These are phyloP conservation scores for Trichoderma sp. DNA, from an alignment of 2,329 filamentous ascomycete genomes.

Conservation along the genomic window DNA sequence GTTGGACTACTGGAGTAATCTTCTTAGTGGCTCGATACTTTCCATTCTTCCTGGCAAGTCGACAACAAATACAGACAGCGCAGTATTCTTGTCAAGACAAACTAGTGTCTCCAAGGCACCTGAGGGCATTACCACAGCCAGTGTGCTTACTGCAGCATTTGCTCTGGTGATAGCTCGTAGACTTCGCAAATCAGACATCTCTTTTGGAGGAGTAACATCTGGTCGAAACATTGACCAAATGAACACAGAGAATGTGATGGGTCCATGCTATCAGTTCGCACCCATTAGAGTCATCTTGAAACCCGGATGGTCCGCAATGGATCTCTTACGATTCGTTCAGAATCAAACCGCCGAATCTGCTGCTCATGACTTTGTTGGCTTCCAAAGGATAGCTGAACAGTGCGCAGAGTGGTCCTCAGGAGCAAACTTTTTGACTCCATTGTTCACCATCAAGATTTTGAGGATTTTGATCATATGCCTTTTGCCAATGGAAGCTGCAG, in stretches of 20 bases:
- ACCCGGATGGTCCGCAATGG: slow-evolving; percentile 26
- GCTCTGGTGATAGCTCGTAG: slow-evolving; percentile 30
- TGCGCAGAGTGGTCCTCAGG: slow-evolving; percentile 28
- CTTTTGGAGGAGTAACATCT: slow-evolving; percentile 33
- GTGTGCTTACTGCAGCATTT: slow-evolving; percentile 33
- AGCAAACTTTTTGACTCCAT: slow-evolving; percentile 30
- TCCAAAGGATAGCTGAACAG: slow-evolving; percentile 26
- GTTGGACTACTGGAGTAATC: neutral
- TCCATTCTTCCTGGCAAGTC: neutral
- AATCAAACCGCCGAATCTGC: slow-evolving; percentile 29
- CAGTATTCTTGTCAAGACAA: neutral
- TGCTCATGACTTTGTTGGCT: slow-evolving; percentile 30
- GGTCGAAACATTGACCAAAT: slow-evolving; percentile 29
- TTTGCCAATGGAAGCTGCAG: slow-evolving; percentile 27
- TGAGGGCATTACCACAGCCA: slow-evolving; percentile 30
- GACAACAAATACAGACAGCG: neutral
- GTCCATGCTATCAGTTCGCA: slow-evolving; percentile 35
- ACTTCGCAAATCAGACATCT: slow-evolving; percentile 28
- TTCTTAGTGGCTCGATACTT: neutral
- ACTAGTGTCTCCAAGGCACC: neutral
- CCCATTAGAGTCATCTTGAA: slow-evolving; percentile 32
- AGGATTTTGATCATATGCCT: slow-evolving; percentile 33
- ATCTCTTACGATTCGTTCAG: slow-evolving; percentile 29
- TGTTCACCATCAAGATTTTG: slow-evolving; percentile 33
- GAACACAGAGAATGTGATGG: slow-evolving; percentile 31